Base-by-base conservation (phyloP, 768 basidiomycete genomes). In the Leccinum sublutescens region DNA sequence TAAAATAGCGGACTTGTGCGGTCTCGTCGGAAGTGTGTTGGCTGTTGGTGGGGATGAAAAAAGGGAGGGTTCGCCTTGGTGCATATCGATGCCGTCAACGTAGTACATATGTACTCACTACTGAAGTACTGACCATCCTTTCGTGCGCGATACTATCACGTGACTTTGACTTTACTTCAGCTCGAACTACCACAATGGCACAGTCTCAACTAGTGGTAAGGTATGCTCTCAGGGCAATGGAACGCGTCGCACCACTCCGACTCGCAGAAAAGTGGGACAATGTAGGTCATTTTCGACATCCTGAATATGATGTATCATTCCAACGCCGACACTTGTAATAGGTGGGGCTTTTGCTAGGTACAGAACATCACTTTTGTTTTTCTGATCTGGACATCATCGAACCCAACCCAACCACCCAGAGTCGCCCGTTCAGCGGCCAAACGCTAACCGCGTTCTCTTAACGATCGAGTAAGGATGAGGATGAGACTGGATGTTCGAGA, bases 221-320 rank as follows among this genome's bases (percentile, higher is more conserved):
- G 70, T 75, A 79, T 33, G 83, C 88, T 11, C 82, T 81, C 64
- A 80, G 76, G 47, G 85, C 86, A 0, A 89, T 93, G 87, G 88
- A 91, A 62, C 82, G 85, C 29, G 89, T 97, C 63, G 94, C 95
- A 1, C 95, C 95, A 3, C 80, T 93, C 21, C 79, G 84, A 38
- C 80, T 97, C 8, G 95, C 95, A 17, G 94, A 90, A 63, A 84
- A 82, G 61, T 98, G 95, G 94, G 95, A 98, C 68, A 98, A 98
- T 75, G 95, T 97, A 63, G 76, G 90, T 76, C 38, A 15, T 55
- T 6, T 58, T 55, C 27, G 47, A 17, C 48, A 31, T 55, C 40
- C 36, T 58, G 14, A 12, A 51, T 47, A 25, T 55, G 54, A 52
- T 63, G 48, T n/a, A 21, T 31, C 7, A 31, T 19, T 57, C 54